Conservation (phyloP, 148 eudicot genomes). For the Cornus controversa region DNA sequence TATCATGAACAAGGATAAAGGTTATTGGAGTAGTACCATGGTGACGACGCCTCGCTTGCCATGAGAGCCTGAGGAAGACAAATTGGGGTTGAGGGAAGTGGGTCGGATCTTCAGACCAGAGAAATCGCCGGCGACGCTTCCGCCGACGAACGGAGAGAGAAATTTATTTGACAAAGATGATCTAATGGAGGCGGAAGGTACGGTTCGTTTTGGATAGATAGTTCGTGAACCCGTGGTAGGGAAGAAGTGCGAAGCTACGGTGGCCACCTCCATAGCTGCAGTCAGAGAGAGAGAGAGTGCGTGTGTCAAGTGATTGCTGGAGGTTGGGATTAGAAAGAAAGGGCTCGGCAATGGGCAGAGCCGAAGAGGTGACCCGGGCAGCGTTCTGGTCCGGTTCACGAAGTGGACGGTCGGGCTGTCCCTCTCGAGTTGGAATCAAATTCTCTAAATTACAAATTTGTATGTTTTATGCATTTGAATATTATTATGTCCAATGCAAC, state of each 20-base stretch:
- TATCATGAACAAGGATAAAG: background rate
- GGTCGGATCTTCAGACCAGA: constrained; percentile 65
- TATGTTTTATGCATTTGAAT: no score
- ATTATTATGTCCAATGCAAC: no score
- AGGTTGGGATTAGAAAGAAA: no score
- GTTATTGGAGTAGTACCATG: constrained; percentile 47
- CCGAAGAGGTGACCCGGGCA: no score
- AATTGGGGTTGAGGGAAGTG: constrained; percentile 37
- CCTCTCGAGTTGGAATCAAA: no score
- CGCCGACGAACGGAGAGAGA: constrained; percentile 46
- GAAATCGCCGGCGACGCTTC: constrained; percentile 55
- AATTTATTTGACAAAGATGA: constrained; percentile 54
- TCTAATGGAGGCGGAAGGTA: constrained; percentile 21
- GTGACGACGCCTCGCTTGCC: constrained; percentile 78
- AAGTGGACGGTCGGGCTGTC: no score
- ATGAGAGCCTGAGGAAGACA: constrained; percentile 25
- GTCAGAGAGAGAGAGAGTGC: background rate
- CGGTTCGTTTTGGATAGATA: constrained; percentile 2
- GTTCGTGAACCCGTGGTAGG: constrained; percentile 34
- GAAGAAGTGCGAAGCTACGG: constrained; percentile 61
- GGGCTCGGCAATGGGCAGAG: no score
- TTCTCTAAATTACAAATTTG: no score
- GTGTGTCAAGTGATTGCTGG: background rate
- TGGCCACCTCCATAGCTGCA: constrained; percentile 30
- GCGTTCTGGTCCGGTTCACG: no score